A percentile compares a stretch with the other conserved stretches of the same genome.
Conservation (phyloP, 139 green algal species). For the Chlorella sp. region DNA sequence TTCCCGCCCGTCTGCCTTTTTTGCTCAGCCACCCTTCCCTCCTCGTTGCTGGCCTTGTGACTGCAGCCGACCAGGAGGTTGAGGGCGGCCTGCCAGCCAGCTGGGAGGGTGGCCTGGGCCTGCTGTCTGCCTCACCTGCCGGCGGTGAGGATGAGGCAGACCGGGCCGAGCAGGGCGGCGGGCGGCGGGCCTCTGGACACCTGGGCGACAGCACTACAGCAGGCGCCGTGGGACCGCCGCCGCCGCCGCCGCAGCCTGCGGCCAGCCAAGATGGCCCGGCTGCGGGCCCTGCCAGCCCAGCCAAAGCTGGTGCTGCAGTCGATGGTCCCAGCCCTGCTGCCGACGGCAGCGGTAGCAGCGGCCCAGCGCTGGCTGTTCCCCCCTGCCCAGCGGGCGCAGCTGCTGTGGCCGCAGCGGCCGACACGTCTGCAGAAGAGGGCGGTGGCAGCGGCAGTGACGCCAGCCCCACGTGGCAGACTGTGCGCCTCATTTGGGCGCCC, state of each 20-base stretch:
- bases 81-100: not conserved
- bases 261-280: too few relatives aligned
- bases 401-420: not conserved
- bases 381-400: not conserved
- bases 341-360: too few relatives aligned
- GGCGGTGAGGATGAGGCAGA: not conserved
- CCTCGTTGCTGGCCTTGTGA: not conserved
- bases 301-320: too few relatives aligned
- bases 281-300: too few relatives aligned
- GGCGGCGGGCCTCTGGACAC: not conserved
- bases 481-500: constrained; percentile 52
- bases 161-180: not conserved
- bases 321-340: too few relatives aligned
- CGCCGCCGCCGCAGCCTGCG: too few relatives aligned
- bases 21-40: not conserved
- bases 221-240: too few relatives aligned
- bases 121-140: not conserved
- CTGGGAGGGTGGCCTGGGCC: not conserved
- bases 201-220: not conserved
- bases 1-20: not conserved
- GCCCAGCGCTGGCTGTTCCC: not conserved
- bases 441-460: not conserved
- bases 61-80: constrained; percentile 10
- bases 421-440: not conserved
- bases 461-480: constrained; percentile 31